These are phyloP conservation scores for Populus deltoides DNA, from an alignment of 345 rosid genomes.

Conservation along the genomic window DNA sequence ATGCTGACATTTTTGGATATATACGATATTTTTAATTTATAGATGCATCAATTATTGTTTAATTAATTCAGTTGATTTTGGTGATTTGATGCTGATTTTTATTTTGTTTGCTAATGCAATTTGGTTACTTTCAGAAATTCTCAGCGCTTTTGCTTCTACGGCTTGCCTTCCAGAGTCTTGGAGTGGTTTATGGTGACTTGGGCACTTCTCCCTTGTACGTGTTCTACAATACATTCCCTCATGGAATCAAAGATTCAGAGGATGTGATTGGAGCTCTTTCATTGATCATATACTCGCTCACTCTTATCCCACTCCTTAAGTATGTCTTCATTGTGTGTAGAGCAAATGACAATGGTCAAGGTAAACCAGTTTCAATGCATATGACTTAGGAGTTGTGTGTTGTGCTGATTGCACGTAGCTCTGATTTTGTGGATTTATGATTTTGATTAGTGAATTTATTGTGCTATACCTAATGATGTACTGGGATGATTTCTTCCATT, in stretches of 20 bases:
- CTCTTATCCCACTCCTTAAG: slow-evolving; percentile 56
- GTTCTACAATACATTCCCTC: slow-evolving; percentile 52
- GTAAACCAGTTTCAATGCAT: slow-evolving; percentile 20
- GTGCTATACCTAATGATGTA: background rate
- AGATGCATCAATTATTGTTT: background rate
- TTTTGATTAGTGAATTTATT: background rate
- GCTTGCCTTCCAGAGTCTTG: slow-evolving; percentile 62
- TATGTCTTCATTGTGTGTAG: slow-evolving; percentile 50
- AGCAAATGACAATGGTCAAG: slow-evolving; percentile 68
- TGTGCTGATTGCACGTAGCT: background rate
- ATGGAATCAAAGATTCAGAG: slow-evolving; percentile 44
- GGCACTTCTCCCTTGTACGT: slow-evolving; percentile 65
- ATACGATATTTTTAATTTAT: background rate
- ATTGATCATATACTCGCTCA: slow-evolving; percentile 58
- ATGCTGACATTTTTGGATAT: background rate
- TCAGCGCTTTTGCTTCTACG: slow-evolving; percentile 32
- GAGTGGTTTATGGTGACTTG: slow-evolving; percentile 61
- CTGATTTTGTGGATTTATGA: background rate
- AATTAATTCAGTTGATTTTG: background rate
- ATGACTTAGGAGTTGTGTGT: background rate
- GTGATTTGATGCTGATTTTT: background rate
- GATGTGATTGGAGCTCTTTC: slow-evolving; percentile 59
- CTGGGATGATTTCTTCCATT: background rate
- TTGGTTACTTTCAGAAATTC: slow-evolving; percentile 26
- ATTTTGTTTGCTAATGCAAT: background rate